Conservation (phyloP, 1,139 yeast genomes). For the Pichia sp. region DNA sequence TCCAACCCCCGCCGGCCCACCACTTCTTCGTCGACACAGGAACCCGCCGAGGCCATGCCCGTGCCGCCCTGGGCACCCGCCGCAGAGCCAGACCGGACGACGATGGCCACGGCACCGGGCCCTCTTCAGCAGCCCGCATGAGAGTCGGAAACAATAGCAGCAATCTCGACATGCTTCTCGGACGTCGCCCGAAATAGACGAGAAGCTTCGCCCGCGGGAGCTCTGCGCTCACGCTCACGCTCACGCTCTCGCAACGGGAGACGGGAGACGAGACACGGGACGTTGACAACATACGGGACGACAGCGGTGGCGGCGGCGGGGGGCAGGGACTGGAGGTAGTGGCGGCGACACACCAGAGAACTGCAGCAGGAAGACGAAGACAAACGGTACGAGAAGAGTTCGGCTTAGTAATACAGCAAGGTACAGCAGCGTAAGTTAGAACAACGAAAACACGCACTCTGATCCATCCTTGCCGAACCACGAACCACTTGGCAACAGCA, state of each 20-base stretch:
- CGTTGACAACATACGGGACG: no score
- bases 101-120: neutral
- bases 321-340: no score
- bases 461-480: no score
- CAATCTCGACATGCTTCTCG: slow-evolving; percentile 1
- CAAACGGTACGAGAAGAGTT: no score
- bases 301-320: neutral
- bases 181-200: neutral
- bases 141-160: neutral
- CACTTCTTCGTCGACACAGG: neutral
- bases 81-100: neutral
- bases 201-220: neutral
- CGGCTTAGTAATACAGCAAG: no score
- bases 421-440: no score
- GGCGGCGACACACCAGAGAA: no score
- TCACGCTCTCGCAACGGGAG: neutral
- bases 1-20: neutral
- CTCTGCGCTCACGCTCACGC: neutral
- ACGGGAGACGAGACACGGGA: no score
- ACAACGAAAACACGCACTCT: no score
- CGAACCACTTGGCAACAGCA: no score
- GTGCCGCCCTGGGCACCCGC: neutral
- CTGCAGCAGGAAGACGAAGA: no score
- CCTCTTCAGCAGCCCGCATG: neutral
- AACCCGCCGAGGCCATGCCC: neutral